phyloP scores from a whole-genome alignment of 2,329 filamentous ascomycete species.

The Colletotrichum sansevieriae region DNA sequence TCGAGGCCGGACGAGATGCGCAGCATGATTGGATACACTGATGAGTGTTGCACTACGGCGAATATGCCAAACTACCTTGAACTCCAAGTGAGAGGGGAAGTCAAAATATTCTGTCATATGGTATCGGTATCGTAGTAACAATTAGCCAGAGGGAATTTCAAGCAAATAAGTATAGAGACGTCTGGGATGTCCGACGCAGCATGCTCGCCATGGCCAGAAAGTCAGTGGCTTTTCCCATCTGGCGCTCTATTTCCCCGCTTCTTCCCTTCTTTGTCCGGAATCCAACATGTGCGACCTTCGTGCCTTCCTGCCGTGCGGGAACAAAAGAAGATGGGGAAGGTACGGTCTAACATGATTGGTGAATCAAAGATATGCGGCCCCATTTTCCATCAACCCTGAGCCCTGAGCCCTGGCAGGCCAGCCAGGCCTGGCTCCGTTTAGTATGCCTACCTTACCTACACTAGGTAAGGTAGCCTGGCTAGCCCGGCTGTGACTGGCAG shows the following conservation, averaged over 20 bases:
- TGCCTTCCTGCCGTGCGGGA: conserved; percentile 4
- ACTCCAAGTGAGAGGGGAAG: neutral
- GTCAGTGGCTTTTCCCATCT: conserved; percentile 16
- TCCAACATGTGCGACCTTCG: neutral
- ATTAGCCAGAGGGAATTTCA: neutral
- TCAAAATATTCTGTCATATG: too few relatives aligned
- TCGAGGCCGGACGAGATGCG: neutral
- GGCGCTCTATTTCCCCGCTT: conserved; percentile 18
- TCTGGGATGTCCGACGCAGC: neutral
- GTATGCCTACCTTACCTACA: neutral
- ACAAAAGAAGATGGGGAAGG: neutral
- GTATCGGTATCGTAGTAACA: neutral
- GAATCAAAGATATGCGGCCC: neutral
- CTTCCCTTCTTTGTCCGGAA: conserved; percentile 19
- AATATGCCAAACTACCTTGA: too few relatives aligned
- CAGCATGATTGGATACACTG: neutral
- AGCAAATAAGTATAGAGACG: too few relatives aligned
- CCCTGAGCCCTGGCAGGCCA: conserved; percentile 12
- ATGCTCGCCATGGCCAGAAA: conserved; percentile 2
- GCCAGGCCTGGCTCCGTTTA: neutral
- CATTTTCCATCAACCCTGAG: conserved; percentile 22
- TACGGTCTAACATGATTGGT: conserved; percentile 27
- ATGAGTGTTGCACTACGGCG: too few relatives aligned
- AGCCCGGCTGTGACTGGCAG: conserved; percentile 27
- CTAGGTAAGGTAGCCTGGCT: conserved; percentile 13